These are phyloP conservation scores for sunflower (Helianthus annuus) DNA, from an alignment of 129 eudicot species.

Conservation along the genomic window DNA sequence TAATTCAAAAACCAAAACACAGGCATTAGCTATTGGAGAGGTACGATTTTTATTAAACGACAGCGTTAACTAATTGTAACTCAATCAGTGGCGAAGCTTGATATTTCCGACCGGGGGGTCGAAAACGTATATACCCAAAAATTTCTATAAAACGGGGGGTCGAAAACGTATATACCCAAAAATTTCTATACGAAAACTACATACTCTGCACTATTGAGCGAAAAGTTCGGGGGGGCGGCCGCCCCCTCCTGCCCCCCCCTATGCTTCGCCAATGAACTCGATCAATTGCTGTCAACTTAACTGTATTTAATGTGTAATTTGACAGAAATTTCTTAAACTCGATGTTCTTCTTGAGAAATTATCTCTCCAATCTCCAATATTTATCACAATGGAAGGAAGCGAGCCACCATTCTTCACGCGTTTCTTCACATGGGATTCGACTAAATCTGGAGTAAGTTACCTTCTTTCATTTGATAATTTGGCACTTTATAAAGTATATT, in stretches of 20 bases:
- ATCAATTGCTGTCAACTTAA: neutral
- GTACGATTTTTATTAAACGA: slow-evolving; percentile 33
- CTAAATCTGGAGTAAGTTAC: slow-evolving; percentile 61
- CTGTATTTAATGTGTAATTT: neutral
- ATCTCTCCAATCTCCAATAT: slow-evolving; percentile 59
- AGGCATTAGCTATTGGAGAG: slow-evolving; percentile 66
- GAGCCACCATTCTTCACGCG: slow-evolving; percentile 94
- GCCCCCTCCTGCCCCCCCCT: too few relatives aligned
- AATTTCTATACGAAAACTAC: too few relatives aligned
- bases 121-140: too few relatives aligned
- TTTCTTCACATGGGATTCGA: slow-evolving; percentile 81
- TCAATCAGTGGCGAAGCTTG: too few relatives aligned
- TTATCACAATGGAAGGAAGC: slow-evolving; percentile 70
- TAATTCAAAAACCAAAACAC: slow-evolving; percentile 52
- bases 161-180: too few relatives aligned
- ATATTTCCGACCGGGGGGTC: too few relatives aligned
- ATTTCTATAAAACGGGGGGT: too few relatives aligned
- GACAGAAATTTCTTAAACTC: slow-evolving; percentile 29
- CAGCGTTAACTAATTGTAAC: neutral
- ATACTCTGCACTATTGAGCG: too few relatives aligned
- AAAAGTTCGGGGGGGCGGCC: too few relatives aligned
- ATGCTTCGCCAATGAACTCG: too few relatives aligned
- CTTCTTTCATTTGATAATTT: neutral
- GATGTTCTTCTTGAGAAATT: slow-evolving; percentile 70
- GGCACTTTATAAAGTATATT: neutral